Evolutionary conservation across 2,329 filamentous ascomycete species (phyloP).

Genomic region (Colletotrichum chlorophyti): DNA sequence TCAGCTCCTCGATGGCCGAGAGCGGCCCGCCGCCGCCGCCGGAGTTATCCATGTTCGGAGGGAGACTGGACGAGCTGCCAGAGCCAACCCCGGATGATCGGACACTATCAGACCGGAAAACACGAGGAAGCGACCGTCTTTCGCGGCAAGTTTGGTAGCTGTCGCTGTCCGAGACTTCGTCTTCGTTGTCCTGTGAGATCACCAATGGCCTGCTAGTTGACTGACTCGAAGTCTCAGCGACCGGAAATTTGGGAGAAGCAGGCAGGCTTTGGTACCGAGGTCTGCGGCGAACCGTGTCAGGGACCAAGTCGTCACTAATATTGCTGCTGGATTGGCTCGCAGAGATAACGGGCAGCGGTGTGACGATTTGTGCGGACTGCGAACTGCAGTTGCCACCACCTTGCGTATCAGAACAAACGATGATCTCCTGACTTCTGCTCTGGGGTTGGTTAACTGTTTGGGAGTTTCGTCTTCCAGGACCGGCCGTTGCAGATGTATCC

Average conservation of each 20-base stretch:
- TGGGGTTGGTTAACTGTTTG: neutral
- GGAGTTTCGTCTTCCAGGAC: neutral
- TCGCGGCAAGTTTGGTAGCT: conserved; percentile 10
- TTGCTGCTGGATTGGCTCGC: conserved; percentile 11
- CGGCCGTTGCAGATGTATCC: neutral
- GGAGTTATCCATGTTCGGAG: conserved; percentile 7
- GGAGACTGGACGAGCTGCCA: neutral
- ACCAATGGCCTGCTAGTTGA: neutral
- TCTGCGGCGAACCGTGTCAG: conserved; percentile 28
- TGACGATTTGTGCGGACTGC: conserved; percentile 29
- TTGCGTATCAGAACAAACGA: conserved; percentile 16
- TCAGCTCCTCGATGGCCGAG: conserved; percentile 22
- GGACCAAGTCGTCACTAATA: conserved; percentile 15
- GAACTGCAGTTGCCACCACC: neutral
- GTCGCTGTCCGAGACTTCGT: conserved; percentile 2
- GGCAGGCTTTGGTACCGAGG: neutral
- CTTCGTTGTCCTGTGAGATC: neutral
- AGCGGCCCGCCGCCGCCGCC: conserved; percentile 18
- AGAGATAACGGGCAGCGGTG: conserved; percentile 6
- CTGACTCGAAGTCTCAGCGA: neutral
- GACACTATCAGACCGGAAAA: neutral
- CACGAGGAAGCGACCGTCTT: neutral
- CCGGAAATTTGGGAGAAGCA: neutral
- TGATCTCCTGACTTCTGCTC: neutral
- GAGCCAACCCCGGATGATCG: neutral